These are phyloP conservation scores for Colletotrichum orbiculare DNA, from an alignment of 2,329 filamentous ascomycete species.

Conservation along the genomic window DNA sequence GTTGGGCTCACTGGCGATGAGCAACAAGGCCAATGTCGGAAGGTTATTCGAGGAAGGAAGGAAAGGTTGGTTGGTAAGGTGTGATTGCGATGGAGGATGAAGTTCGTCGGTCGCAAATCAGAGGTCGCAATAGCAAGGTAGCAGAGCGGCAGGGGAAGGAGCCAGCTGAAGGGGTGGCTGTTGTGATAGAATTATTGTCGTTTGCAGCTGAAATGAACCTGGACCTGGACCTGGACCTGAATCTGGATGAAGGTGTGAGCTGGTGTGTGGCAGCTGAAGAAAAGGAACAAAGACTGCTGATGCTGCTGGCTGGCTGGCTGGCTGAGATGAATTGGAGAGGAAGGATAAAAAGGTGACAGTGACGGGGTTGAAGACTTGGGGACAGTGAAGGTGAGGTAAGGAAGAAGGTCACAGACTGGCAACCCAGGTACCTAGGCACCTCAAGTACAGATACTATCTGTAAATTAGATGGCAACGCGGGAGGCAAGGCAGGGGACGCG, in stretches of 20 bases:
- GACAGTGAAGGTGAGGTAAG: background rate
- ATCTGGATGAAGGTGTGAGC: background rate
- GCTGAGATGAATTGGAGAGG: too few relatives aligned
- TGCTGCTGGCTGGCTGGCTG: too few relatives aligned
- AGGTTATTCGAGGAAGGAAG: too few relatives aligned
- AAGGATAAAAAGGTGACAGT: background rate
- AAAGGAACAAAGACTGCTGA: constrained; percentile 16
- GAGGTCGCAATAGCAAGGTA: too few relatives aligned
- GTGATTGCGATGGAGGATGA: background rate
- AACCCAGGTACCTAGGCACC: too few relatives aligned
- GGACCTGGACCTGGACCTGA: too few relatives aligned
- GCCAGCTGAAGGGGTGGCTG: background rate
- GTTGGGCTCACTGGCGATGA: constrained; percentile 2
- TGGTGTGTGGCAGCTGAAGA: constrained; percentile 16
- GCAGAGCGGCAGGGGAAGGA: constrained; percentile 4
- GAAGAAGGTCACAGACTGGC: background rate
- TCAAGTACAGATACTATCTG: background rate
- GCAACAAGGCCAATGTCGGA: constrained; percentile 2
- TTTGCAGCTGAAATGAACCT: constrained; percentile 8
- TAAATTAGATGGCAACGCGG: constrained; percentile 13
- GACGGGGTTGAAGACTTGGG: background rate
- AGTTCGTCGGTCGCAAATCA: constrained; percentile 2
- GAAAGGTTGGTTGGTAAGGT: background rate
- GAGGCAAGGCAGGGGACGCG: constrained; percentile 5
- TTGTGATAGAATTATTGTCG: constrained; percentile 2